phyloP scores from a whole-genome alignment of 805 yeast species.

The Metschnikowia lunata region DNA sequence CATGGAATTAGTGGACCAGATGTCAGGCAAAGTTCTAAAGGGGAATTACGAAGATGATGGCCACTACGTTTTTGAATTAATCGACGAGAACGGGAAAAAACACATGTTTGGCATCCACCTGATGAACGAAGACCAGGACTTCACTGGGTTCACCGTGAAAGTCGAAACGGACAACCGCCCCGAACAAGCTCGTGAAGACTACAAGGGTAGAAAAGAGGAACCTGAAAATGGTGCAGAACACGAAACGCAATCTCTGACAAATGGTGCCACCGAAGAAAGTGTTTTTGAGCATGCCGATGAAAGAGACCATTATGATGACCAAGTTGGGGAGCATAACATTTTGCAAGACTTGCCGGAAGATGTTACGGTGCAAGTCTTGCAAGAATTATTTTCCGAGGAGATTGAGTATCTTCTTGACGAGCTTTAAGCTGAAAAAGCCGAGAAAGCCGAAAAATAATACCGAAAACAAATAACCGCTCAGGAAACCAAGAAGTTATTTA shows the following conservation, averaged over 20 bases:
- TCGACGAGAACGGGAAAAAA: neutral
- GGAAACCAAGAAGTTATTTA: too few species aligned
- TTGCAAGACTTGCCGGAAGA: neutral
- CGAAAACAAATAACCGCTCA: too few species aligned
- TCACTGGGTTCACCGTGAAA: constrained; percentile 4
- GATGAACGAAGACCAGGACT: constrained; percentile 4
- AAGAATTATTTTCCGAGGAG: neutral
- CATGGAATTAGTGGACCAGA: constrained; percentile 9
- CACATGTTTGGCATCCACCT: constrained; percentile 2
- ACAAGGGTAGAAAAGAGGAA: too few species aligned
- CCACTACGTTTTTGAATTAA: constrained; percentile 5
- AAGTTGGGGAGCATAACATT: neutral
- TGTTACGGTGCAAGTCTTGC: neutral
- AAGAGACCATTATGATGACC: too few species aligned
- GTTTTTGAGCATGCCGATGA: too few species aligned
- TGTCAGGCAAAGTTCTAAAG: constrained; percentile 1
- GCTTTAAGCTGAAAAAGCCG: neutral
- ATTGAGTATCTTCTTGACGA: neutral
- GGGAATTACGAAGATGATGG: constrained; percentile 7
- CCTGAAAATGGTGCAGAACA: too few species aligned
- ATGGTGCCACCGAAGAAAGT: too few species aligned
- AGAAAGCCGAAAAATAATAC: too few species aligned
- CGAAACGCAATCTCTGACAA: too few species aligned
- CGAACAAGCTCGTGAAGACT: too few species aligned
- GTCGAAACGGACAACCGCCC: neutral